Base-by-base conservation (phyloP, 2,329 filamentous ascomycete species). In the Trichophyton mentagrophytes region DNA sequence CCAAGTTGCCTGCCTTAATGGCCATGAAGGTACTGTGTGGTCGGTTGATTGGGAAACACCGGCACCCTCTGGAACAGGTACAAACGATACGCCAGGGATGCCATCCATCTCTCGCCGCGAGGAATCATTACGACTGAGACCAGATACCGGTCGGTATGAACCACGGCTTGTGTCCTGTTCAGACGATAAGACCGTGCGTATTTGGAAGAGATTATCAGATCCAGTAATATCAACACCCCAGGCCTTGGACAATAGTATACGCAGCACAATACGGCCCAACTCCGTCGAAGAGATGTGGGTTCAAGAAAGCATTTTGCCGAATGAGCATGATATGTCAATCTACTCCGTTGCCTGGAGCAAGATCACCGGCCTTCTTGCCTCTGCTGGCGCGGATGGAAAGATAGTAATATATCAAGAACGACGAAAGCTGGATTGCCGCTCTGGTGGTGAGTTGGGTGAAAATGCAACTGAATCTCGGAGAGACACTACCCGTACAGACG, bases 1-100 rank as follows among this genome's bases (percentile, higher is more conserved):
- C 9, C 95, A 92, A 69, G 88, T 96, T 30, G 83, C 87, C 8
- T 83, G 90, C 53, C 78, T 97, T 27, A 83, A 87, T 66, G 90
- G 88, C 0, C 92, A 97, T 70, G 77, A 76, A 30, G 88, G 87
- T 1, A 99, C 93, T 1, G 91, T 97, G 9, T 99, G 93, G 93
- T 88, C 85, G 65, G 71, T 96, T 13, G 85, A 91, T 60, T 86
- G 84, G 72, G 83, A 86, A 67, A 36, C 36, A 42, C 36, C 56
- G 3, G 58, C 42, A 36, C 49, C 59, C 27, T 36, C 22, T 42
- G 38, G 15, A 36, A 58, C 61, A 20, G 22, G 49, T 9, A 55
- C 33, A 36, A 33, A 17, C 15, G 13, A 56, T 53, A 11, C 17
- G 3, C 60, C 60, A 65, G 38, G 66, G 61, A 60, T 66, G 25